These are phyloP conservation scores for Aspergillus sp. DNA, from an alignment of 2,329 filamentous ascomycete genomes.

Conservation along the genomic window DNA sequence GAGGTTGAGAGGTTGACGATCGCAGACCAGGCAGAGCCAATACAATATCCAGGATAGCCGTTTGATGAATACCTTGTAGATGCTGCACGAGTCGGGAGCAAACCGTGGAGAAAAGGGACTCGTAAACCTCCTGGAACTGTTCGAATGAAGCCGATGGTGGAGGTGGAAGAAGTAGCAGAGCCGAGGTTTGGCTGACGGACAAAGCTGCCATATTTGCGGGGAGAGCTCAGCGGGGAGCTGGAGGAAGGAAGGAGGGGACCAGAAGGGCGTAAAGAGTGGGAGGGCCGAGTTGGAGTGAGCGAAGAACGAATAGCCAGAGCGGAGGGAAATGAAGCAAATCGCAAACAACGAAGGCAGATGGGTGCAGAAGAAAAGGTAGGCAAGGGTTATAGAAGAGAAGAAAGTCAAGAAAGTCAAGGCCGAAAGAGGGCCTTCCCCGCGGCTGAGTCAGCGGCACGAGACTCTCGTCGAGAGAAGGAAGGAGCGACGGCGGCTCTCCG, in stretches of 20 bases:
- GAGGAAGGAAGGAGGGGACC: neutral
- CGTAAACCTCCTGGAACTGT: constrained; percentile 60
- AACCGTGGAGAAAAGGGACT: constrained; percentile 56
- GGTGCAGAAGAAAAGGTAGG: neutral
- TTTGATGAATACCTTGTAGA: constrained; percentile 31
- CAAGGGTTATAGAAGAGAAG: neutral
- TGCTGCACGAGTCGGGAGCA: constrained; percentile 50
- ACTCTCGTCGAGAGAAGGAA: neutral
- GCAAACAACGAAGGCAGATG: neutral
- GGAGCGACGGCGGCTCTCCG: neutral
- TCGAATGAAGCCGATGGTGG: constrained; percentile 55
- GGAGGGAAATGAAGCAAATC: neutral
- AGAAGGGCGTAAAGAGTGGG: neutral
- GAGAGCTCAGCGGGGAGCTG: constrained; percentile 3
- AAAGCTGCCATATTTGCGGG: constrained; percentile 22
- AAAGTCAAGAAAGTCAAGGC: neutral
- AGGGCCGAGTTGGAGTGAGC: neutral
- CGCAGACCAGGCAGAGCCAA: constrained; percentile 63
- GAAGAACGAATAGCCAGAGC: neutral
- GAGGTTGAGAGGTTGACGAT: constrained; percentile 50
- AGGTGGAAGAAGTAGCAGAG: constrained; percentile 63
- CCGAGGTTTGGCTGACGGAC: constrained; percentile 23
- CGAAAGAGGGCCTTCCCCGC: neutral
- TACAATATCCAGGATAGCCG: constrained; percentile 56
- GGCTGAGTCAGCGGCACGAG: neutral